Evolutionary conservation across 2,329 filamentous ascomycete species (phyloP), one percentile per base, ranked within the genome.

Genomic region (Colletotrichum graminicola): DNA sequence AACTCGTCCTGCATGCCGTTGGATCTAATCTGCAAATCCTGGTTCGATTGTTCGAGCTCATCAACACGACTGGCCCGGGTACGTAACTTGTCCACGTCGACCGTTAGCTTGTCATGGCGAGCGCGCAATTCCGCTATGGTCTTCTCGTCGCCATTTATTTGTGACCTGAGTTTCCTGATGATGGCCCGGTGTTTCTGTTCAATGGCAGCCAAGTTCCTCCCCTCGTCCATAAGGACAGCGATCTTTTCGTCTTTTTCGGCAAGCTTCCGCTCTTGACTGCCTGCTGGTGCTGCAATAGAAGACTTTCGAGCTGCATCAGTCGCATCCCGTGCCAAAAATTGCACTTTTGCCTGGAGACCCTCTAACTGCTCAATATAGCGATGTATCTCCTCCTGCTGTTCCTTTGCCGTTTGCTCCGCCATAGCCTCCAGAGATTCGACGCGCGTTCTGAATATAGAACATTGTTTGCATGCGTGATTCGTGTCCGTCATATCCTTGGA

Each of bases 181-280:
- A 92, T 91, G 7, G 89, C 89, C 72, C 95, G 87, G 74, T 97
- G 91, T 77, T 94, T 94, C 80, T 98, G 89, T 79, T 99, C 96
- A 0, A 89, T 93, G 76, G 92, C 93, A 1, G 94, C 95, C 11
- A 98, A 86, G 75, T 92, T 94, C 76, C 96, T 93, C 0, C 97
- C 96, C 83, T 99, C 96, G 76, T 97, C 92, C 86, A 99, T 93
- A 16, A 99, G 84, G 57, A 95, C 84, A 3, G 95, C 94, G 76
- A 98, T 97, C 79, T 93, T 93, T 76, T 95, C 91, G 76, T 98
- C 95, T 78, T 94, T 97, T 77, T 97, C 94, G 1, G 94, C 93
- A 18, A 98, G 80, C 77, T 93, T 94, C 79, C 92, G 93, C 74
- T 97, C 93, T 1, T 86, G 68, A 67, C 91, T 93, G 7, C 92